These are phyloP conservation scores for Spathaspora girioi DNA, from an alignment of 805 yeast genomes.

Conservation along the genomic window DNA sequence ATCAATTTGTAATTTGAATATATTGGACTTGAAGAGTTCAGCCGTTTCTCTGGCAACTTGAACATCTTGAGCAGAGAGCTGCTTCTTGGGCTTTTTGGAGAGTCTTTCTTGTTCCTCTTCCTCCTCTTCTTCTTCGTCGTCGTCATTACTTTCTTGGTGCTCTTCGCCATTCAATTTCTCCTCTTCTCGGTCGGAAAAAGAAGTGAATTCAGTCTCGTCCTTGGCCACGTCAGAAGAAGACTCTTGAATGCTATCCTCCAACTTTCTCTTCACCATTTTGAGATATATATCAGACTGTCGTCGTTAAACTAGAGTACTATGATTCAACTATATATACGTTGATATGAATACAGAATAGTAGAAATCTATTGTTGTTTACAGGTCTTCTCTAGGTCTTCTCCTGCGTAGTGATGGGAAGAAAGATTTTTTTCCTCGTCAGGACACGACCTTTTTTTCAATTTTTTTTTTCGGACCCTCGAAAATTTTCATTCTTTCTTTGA, in stretches of 20 bases:
- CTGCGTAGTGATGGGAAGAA: neutral
- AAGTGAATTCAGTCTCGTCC: slow-evolving; percentile 7
- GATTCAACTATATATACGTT: neutral
- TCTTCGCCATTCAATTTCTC: slow-evolving; percentile 18
- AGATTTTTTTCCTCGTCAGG: neutral
- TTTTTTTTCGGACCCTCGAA: neutral
- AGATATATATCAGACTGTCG: neutral
- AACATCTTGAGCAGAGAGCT: slow-evolving; percentile 71
- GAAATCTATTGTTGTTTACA: neutral
- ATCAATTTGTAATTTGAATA: slow-evolving; percentile 92
- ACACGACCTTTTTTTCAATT: neutral
- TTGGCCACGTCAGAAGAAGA: neutral
- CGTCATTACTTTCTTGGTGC: slow-evolving; percentile 17
- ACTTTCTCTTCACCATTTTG: slow-evolving; percentile 24
- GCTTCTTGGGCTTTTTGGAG: slow-evolving; percentile 33
- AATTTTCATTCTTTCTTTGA: neutral
- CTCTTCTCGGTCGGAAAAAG: slow-evolving; percentile 5
- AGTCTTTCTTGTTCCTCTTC: slow-evolving; percentile 13
- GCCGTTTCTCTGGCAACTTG: slow-evolving; percentile 93
- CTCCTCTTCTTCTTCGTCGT: slow-evolving; percentile 12
- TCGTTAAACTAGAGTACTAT: neutral
- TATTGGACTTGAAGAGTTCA: slow-evolving; percentile 89
- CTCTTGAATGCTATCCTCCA: slow-evolving; percentile 8
- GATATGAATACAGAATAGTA: neutral
- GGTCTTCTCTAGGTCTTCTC: neutral